These are phyloP conservation scores for Xylariaceae sp. DNA, from an alignment of 2,329 filamentous ascomycete genomes.

Conservation along the genomic window DNA sequence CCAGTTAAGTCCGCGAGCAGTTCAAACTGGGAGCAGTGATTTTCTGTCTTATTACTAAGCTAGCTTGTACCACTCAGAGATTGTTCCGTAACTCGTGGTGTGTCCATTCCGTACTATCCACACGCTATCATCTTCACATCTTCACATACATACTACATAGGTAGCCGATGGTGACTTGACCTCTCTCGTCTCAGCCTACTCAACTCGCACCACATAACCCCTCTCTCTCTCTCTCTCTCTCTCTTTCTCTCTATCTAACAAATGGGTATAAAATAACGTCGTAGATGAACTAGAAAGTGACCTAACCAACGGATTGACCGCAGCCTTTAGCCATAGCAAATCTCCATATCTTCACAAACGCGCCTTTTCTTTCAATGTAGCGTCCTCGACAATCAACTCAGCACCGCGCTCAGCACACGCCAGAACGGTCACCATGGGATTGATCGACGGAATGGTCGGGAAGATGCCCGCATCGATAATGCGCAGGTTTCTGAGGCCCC, in stretches of 20 bases:
- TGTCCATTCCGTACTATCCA: background rate
- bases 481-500: slow-evolving; percentile 66
- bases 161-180: background rate
- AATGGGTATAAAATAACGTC: no score
- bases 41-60: no score
- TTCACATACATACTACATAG: no score
- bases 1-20: background rate
- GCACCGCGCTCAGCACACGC: slow-evolving; percentile 78
- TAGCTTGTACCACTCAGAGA: no score
- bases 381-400: slow-evolving; percentile 74
- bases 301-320: background rate
- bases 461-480: slow-evolving; percentile 87
- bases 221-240: background rate
- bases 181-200: background rate
- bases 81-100: background rate
- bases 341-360: slow-evolving; percentile 26
- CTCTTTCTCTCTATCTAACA: no score
- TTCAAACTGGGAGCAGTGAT: no score
- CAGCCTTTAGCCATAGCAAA: background rate
- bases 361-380: slow-evolving; percentile 39
- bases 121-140: background rate
- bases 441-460: slow-evolving; percentile 79
- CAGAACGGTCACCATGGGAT: slow-evolving; percentile 86
- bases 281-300: background rate
- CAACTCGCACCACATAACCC: background rate